Evolutionary conservation across 495 filamentous ascomycete genomes (phyloP).

Genomic region (Lasiosphaeria ovina): DNA sequence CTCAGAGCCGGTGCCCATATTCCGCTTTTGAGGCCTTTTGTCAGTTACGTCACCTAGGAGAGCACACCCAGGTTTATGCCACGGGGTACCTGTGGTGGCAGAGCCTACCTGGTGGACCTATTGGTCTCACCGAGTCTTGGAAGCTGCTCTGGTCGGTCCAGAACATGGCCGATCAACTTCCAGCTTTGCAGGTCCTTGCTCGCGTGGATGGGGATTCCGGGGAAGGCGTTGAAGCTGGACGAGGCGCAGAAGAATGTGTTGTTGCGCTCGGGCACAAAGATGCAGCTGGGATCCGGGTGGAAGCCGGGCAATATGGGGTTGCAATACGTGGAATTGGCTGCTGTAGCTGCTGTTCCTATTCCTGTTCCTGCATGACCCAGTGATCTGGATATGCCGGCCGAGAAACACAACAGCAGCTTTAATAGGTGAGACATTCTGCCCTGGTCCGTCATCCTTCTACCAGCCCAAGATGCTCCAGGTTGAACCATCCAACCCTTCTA

Average conservation of each 20-base stretch:
- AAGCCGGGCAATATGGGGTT: conserved; percentile 58
- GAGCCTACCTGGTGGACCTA: conserved; percentile 38
- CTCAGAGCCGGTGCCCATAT: conserved; percentile 45
- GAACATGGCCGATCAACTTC: conserved; percentile 48
- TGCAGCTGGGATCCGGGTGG: conserved; percentile 56
- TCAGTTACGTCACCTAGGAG: background rate
- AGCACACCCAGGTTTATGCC: background rate
- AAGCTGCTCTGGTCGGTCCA: conserved; percentile 40
- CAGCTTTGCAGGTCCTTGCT: conserved; percentile 53
- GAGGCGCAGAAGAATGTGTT: conserved; percentile 53
- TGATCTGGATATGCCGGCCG: conserved; percentile 6
- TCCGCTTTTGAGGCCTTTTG: conserved; percentile 21
- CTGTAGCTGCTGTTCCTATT: background rate
- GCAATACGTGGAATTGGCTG: conserved; percentile 36
- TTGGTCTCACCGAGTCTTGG: conserved; percentile 44
- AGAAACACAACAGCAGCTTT: conserved; percentile 11
- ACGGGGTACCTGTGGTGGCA: background rate
- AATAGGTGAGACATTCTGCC: background rate
- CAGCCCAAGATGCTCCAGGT: background rate
- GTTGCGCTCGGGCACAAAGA: conserved; percentile 47
- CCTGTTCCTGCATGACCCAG: conserved; percentile 8
- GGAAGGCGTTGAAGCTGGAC: conserved; percentile 55
- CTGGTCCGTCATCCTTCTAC: too few relatives aligned
- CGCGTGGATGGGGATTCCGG: conserved; percentile 52
- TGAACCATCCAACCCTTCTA: background rate